Base-by-base conservation (phyloP, 768 basidiomycete genomes). In the Trametes elegans region DNA sequence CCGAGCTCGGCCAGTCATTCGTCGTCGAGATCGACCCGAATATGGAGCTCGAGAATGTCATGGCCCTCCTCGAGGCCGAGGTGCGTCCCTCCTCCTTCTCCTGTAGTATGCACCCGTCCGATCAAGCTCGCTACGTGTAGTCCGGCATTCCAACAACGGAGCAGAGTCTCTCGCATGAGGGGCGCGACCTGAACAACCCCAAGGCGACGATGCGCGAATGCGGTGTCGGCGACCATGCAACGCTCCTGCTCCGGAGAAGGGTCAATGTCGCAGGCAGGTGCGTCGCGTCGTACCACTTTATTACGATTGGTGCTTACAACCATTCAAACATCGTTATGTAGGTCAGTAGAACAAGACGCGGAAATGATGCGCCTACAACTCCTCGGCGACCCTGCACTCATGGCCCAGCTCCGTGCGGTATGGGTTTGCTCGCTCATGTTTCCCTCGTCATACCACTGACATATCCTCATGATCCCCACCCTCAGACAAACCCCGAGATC, bases 41-140 rank as follows among this genome's bases (percentile, higher is more conserved):
- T 49, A 94, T 98, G 90, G 85, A 91, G 69, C 81, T 98, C 26
- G 90, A 92, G 75, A 89, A 95, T 68, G 85, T 98, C 32, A 88
- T 88, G 81, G 96, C 92, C 11, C 76, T 98, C 49, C 78, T 97
- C n/a, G 93, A 97, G 71, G 95, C 88, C 0, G 95, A 98, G 83
- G 96, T 93, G 68, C 69, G 85, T 36, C 27, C 8, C 44, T 18
- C 19, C 35, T 38, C 29, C 2, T 16, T 6, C 51, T 49, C 32
- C 28, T 46, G 8, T n/a, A 7, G 14, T 16, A 24, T 26, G 19
- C 27, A 19, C 10, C 10, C 18, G n/a, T 3, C 41, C 28, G n/a
- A 42, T 44, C 29, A 52, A 11, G 10, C 24, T 31, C 23, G 16
- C 62, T 13, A 11, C 34, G 9, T 11, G 10, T 35, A 94, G 93